These are phyloP conservation scores for Nematocida parisii DNA, from an alignment of 371 early-diverging fungal species.

Conservation along the genomic window DNA sequence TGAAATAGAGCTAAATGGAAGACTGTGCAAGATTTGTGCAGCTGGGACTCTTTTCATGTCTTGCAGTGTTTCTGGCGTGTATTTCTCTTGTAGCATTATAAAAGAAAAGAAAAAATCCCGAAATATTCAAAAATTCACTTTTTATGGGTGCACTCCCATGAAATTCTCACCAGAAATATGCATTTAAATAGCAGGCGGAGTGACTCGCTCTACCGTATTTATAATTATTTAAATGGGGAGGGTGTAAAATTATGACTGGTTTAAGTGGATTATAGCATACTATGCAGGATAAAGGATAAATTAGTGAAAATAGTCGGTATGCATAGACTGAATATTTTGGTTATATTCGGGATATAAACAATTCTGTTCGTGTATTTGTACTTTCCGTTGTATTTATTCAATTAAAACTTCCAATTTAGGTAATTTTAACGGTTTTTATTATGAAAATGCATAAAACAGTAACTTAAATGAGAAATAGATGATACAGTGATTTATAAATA, in stretches of 20 bases:
- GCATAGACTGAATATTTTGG: no score
- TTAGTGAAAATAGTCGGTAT: no score
- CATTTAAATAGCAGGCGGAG: not conserved
- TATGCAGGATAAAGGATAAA: no score
- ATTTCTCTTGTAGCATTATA: conserved; percentile 75
- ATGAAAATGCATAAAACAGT: no score
- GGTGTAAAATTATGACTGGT: no score
- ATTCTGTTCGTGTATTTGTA: no score
- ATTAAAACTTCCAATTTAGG: no score
- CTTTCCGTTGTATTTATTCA: no score
- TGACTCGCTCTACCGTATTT: not conserved
- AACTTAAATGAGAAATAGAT: not conserved
- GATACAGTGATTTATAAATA: conserved; percentile 6
- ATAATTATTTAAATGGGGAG: no score
- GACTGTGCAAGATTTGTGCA: conserved; percentile 73
- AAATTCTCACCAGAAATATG: not conserved
- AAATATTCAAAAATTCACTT: not conserved
- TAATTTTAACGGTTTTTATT: no score
- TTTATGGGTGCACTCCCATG: not conserved
- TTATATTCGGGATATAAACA: no score
- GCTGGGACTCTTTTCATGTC: conserved; percentile 77
- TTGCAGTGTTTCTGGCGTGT: conserved; percentile 80
- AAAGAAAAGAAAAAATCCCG: conserved; percentile 20
- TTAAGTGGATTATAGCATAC: no score
- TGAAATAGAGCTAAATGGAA: conserved; percentile 77